Conservation (phyloP, 2,329 filamentous ascomycete genomes). For the Aspergillus japonicus region DNA sequence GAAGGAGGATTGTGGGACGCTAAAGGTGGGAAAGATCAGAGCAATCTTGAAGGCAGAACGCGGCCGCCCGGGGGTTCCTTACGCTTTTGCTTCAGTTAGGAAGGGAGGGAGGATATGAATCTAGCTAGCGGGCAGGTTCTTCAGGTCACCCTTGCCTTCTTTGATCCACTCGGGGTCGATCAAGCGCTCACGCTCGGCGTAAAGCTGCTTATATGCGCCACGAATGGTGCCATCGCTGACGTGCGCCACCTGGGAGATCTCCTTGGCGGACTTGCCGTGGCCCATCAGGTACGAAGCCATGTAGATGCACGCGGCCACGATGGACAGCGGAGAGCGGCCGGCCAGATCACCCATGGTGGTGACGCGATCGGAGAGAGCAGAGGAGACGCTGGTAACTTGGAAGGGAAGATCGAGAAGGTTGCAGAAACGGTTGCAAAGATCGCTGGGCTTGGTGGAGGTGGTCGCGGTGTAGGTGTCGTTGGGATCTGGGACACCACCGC, state of each 20-base stretch:
- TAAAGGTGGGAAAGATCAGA: too few species aligned
- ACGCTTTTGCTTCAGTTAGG: background rate
- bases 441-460: slow-evolving; percentile 73
- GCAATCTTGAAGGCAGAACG: too few species aligned
- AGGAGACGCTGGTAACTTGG: slow-evolving; percentile 75
- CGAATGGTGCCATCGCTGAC: slow-evolving; percentile 97
- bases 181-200: slow-evolving; percentile 69
- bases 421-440: slow-evolving; percentile 88
- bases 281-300: slow-evolving; percentile 88
- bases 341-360: slow-evolving; percentile 76
- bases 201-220: slow-evolving; percentile 88
- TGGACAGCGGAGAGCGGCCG: slow-evolving; percentile 88
- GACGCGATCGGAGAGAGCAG: slow-evolving; percentile 74
- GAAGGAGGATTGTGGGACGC: too few species aligned
- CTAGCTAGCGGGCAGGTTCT: slow-evolving; percentile 62
- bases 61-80: too few species aligned
- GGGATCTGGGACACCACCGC: slow-evolving; percentile 51
- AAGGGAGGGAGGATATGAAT: background rate
- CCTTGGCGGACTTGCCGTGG: slow-evolving; percentile 74
- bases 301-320: slow-evolving; percentile 94
- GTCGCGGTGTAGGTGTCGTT: slow-evolving; percentile 68
- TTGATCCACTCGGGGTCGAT: slow-evolving; percentile 74
- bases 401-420: slow-evolving; percentile 75
- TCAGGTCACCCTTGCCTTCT: slow-evolving; percentile 68
- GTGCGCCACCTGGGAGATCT: slow-evolving; percentile 79